Evolutionary conservation across 2,329 filamentous ascomycete species (phyloP), one percentile per base, ranked within the genome.

Genomic region (Sphaerulina musiva): DNA sequence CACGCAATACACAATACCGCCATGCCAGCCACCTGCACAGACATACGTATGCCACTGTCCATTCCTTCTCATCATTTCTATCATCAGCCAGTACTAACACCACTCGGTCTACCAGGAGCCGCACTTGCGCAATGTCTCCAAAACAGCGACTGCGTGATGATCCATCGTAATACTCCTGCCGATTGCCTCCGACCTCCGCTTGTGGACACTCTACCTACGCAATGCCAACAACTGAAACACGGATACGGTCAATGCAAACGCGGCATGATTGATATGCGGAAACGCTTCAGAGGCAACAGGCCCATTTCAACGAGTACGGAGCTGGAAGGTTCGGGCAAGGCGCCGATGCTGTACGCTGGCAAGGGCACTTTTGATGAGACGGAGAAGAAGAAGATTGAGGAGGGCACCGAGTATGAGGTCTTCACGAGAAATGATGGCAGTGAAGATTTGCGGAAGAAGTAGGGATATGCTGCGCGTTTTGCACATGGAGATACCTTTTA

Each of bases 221-320:
- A 86, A 73, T 98, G 93, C 74, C 89, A 92, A 70, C 92, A 96
- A 73, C 80, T 98, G 56, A 89, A 92, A 71, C 91, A 89, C 71
- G 89, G 90, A 44, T 93, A 95, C 66, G 87, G 89, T 70, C 89
- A 96, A 70, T 98, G 93, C 80, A 95, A 95, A 68, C 87, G 92
- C 61, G 93, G 93, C 61, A 83, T 95, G 83, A 87, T 97, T 64
- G 93, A 98, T 72, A 98, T 98, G 93, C 88, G 93, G 71, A 97
- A 97, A 76, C 86, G 93, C 34, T 97, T 98, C 74, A 83, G 93
- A 53, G 93, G 93, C 55, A 97, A 97, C 76, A 83, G 89, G 70
- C 90, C 93, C 51, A 84, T 95, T 61, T 78, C 82, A 23, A 81
- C 86, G 61, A 78, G 83, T 64, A 78, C 83, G 67, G 78, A 85